These are phyloP conservation scores for Trichoderma guizhouense DNA, from an alignment of 2,329 filamentous ascomycete species.

Conservation along the genomic window DNA sequence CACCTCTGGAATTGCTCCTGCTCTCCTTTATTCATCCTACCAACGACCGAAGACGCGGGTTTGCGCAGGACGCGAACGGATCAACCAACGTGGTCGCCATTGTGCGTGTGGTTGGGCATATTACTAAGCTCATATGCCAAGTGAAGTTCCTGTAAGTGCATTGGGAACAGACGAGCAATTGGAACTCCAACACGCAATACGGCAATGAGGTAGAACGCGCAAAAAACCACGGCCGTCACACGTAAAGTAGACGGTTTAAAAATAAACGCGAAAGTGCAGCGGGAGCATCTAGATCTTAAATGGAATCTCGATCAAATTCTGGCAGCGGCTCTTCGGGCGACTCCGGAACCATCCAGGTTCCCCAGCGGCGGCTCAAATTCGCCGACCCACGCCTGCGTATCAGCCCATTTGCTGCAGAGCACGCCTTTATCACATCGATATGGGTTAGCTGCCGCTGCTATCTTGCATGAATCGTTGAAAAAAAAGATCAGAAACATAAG, in stretches of 20 bases:
- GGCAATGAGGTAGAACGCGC: not conserved
- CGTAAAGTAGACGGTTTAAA: not conserved
- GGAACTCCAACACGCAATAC: not conserved
- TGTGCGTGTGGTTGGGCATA: not conserved
- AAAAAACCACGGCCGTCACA: not conserved
- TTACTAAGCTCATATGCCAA: not conserved
- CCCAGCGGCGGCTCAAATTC: not conserved
- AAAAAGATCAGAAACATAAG: not conserved
- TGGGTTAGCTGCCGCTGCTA: not conserved
- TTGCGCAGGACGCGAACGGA: not conserved
- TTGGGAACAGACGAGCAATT: not conserved
- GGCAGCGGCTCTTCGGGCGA: conserved; percentile 2
- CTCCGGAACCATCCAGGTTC: conserved; percentile 13
- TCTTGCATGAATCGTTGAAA: not conserved
- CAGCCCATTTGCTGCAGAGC: conserved; percentile 1
- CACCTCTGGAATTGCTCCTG: not conserved
- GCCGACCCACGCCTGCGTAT: not conserved
- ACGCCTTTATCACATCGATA: not conserved
- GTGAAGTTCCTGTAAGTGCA: not conserved
- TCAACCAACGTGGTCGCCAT: not conserved
- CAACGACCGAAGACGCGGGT: not conserved
- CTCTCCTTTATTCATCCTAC: not conserved
- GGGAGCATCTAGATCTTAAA: conserved; percentile 5
- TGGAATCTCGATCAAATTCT: conserved; percentile 3
- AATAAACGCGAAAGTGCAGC: not conserved